These are phyloP conservation scores for Crucibulum laeve DNA, from an alignment of 768 basidiomycete species.

Conservation along the genomic window DNA sequence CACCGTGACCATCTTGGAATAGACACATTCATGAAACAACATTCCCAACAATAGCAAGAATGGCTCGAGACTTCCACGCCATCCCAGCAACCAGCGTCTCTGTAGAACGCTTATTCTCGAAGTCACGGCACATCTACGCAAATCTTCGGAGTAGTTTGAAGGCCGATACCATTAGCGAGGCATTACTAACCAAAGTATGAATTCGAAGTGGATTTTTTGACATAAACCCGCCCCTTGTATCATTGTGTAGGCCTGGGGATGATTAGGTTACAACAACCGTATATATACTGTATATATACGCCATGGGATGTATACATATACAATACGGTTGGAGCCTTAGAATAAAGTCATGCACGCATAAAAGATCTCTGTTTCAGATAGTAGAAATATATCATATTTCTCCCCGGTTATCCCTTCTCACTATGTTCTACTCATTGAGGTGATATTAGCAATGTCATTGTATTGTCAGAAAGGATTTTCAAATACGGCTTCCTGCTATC, in stretches of 20 bases:
- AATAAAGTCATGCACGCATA: too few relatives aligned
- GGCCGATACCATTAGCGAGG: conserved; percentile 19
- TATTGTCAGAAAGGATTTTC: too few relatives aligned
- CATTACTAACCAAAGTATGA: conserved; percentile 24
- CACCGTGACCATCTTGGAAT: neutral
- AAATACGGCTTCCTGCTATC: too few relatives aligned
- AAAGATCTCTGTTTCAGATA: too few relatives aligned
- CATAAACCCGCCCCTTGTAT: conserved; percentile 4
- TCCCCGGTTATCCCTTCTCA: too few relatives aligned
- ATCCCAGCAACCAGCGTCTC: conserved; percentile 28
- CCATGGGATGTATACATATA: too few relatives aligned
- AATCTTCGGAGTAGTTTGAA: conserved; percentile 21
- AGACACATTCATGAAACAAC: conserved; percentile 13
- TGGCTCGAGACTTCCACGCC: conserved; percentile 25
- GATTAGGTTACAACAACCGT: conserved; percentile 2
- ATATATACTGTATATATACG: conserved; percentile 12
- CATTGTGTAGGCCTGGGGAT: conserved; percentile 5
- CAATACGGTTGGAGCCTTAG: too few relatives aligned
- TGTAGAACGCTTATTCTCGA: conserved; percentile 25
- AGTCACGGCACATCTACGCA: conserved; percentile 22
- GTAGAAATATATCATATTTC: too few relatives aligned
- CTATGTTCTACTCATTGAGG: too few relatives aligned
- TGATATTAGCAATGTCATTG: too few relatives aligned
- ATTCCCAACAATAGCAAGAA: conserved; percentile 22
- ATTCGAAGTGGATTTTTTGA: conserved; percentile 18